These are phyloP conservation scores for Penicillium riverlandense DNA, from an alignment of 495 filamentous ascomycete genomes.

Conservation along the genomic window DNA sequence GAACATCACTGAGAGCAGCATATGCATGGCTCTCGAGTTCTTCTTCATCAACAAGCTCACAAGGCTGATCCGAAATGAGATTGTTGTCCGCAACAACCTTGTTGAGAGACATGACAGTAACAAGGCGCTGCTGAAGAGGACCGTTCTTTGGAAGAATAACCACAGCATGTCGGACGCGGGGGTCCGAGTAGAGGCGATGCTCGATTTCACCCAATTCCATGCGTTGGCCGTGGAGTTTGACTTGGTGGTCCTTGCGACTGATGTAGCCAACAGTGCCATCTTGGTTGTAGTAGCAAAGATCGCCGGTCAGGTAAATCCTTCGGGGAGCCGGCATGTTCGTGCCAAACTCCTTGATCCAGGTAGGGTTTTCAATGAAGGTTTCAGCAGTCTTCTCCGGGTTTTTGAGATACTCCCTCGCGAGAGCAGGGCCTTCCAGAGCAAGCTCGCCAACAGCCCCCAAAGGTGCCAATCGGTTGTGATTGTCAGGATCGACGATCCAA, in stretches of 20 bases:
- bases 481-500: constrained; percentile 49
- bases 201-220: constrained; percentile 55
- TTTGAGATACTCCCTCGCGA: constrained; percentile 48
- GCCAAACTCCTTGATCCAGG: constrained; percentile 24
- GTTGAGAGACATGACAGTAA: constrained; percentile 36
- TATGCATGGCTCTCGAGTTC: constrained; percentile 17
- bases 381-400: constrained; percentile 44
- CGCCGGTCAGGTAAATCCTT: constrained; percentile 42
- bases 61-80: constrained; percentile 24
- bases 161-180: constrained; percentile 35
- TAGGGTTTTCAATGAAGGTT: constrained; percentile 34
- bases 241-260: constrained; percentile 58
- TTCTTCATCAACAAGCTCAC: constrained; percentile 26
- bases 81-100: constrained; percentile 20
- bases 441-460: constrained; percentile 50
- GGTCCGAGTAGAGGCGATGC: constrained; percentile 27
- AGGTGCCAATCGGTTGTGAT: constrained; percentile 40
- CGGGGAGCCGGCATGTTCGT: constrained; percentile 14
- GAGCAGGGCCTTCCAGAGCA: constrained; percentile 38
- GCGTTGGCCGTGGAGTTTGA: constrained; percentile 61
- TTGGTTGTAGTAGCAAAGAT: constrained; percentile 45
- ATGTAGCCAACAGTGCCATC: constrained; percentile 47
- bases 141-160: constrained; percentile 39
- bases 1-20: constrained; percentile 25
- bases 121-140: constrained; percentile 30